Conservation (phyloP, 257 asterid genomes). For the Solanum okadae region DNA sequence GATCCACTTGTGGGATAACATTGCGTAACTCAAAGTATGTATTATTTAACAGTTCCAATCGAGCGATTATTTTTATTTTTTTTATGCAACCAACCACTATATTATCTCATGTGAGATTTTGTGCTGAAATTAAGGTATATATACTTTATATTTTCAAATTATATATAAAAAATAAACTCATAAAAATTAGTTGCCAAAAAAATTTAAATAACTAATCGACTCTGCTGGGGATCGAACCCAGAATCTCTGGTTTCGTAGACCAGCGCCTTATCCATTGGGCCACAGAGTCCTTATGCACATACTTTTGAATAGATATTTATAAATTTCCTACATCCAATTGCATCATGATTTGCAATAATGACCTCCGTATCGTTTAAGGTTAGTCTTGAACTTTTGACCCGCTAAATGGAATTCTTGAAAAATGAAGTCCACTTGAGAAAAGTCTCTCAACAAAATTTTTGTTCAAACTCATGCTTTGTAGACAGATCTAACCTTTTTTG, state of each 20-base stretch:
- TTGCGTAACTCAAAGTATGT: background rate
- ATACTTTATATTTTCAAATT: background rate
- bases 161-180: background rate
- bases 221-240: conserved; percentile 98
- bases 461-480: too few relatives aligned
- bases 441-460: fast-evolving
- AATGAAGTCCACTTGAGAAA: too few relatives aligned
- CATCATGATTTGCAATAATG: background rate
- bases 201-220: conserved; percentile 10
- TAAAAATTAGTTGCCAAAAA: background rate
- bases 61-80: background rate
- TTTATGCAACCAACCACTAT: background rate
- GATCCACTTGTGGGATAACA: too few relatives aligned
- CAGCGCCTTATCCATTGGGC: conserved; percentile 99
- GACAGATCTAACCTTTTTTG: too few relatives aligned
- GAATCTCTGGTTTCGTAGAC: conserved; percentile 99
- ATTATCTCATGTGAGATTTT: background rate
- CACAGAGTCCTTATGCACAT: conserved; percentile 21
- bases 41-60: too few relatives aligned
- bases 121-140: background rate
- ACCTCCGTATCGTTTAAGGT: background rate
- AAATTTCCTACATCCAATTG: background rate
- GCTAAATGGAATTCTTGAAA: background rate
- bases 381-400: background rate
- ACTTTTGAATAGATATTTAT: fast-evolving